These are phyloP conservation scores for Eucalyptus curtisii DNA, from an alignment of 345 rosid genomes.

Conservation along the genomic window DNA sequence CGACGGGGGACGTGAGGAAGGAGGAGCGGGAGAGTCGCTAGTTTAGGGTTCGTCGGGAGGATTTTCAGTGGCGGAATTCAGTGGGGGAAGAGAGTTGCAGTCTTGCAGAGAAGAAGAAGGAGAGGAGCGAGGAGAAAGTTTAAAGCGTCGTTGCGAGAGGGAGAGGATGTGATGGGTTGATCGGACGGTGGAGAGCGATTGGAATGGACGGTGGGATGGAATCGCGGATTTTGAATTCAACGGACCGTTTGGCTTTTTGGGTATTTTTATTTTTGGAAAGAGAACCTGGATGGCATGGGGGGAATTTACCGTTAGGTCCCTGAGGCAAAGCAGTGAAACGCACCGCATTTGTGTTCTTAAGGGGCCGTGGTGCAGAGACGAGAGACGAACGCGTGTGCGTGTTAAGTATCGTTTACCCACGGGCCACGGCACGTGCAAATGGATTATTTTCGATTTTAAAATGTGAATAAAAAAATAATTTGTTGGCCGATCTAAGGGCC, in stretches of 20 bases:
- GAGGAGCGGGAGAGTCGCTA: neutral
- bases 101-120: neutral
- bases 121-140: neutral
- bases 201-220: constrained; percentile 9
- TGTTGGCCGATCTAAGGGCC: neutral
- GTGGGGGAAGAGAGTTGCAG: neutral
- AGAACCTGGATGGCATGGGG: neutral
- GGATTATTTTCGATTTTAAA: neutral
- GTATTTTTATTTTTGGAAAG: neutral
- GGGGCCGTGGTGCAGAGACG: neutral
- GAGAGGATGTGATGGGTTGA: neutral
- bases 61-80: neutral
- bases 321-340: neutral
- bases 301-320: neutral
- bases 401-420: neutral
- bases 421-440: neutral
- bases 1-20: neutral
- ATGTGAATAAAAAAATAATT: neutral
- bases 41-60: neutral
- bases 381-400: neutral
- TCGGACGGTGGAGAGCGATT: constrained; percentile 2
- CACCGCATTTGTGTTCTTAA: neutral
- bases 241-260: constrained; percentile 12
- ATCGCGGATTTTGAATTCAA: constrained; percentile 1
- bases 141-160: neutral